Conservation (phyloP, 257 asterid genomes). For the Solanum verrucosum region DNA sequence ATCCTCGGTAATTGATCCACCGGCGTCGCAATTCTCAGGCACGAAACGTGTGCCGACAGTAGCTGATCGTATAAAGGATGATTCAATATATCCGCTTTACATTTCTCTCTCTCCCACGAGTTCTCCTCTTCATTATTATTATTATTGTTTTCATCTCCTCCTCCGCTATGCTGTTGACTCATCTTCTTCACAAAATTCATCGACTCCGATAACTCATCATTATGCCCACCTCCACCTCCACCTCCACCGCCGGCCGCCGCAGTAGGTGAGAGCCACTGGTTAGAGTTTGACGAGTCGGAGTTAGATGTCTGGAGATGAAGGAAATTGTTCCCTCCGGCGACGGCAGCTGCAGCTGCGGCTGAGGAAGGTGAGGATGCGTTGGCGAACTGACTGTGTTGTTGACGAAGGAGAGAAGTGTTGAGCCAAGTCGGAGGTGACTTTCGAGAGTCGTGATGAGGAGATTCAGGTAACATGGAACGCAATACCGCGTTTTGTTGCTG, state of each 20-base stretch:
- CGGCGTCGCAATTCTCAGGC: conserved; percentile 93
- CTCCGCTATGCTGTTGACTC: neutral
- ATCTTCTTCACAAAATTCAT: neutral
- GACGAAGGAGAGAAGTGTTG: conserved; percentile 16
- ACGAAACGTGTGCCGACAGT: conserved; percentile 81
- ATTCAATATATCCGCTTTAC: conserved; percentile 71
- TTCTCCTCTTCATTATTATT: neutral
- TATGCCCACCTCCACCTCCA: neutral
- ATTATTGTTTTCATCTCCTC: neutral
- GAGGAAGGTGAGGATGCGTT: neutral
- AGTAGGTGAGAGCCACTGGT: conserved; percentile 15
- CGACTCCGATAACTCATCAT: neutral
- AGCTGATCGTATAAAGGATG: conserved; percentile 88
- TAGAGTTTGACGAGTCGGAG: conserved; percentile 16
- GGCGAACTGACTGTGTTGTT: neutral
- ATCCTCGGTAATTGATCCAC: conserved; percentile 96
- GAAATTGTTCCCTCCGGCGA: conserved; percentile 6
- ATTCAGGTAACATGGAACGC: neutral
- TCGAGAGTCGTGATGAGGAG: neutral
- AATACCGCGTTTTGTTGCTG: conserved; percentile 2
- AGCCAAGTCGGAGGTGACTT: conserved; percentile 26
- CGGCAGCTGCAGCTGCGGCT: neutral
- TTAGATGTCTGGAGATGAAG: conserved; percentile 15
- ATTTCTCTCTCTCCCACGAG: conserved; percentile 72
- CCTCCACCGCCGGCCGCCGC: neutral